Base-by-base conservation (phyloP, 1,284 basidiomycete genomes). In the Sphagnurus paluster region DNA sequence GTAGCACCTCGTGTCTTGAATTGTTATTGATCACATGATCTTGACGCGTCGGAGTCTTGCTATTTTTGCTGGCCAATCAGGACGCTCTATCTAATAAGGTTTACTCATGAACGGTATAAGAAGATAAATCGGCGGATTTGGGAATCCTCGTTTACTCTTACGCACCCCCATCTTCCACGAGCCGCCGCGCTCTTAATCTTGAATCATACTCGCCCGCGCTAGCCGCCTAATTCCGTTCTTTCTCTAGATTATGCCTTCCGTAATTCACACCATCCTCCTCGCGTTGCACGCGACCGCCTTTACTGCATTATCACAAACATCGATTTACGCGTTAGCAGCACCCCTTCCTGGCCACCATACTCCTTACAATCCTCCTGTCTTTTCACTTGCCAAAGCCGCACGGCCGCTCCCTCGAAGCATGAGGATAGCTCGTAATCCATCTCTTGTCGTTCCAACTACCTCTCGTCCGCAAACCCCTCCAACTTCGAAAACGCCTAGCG, bases 201-300 rank as follows among this genome's bases (percentile, higher is more conserved):
- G n/a, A 41, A 36, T 43, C 39, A 36, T 50, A 44, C 29, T 42
- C 45, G 26, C 35, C 47, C 49, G 59, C 62, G 60, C 65, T 56
- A 65, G 64, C 49, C 62, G 61, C 60, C 52, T 52, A 34, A 46
- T 49, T 28, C 7, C 24, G 14, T 39, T 29, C 46, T 29, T 32
- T 44, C 33, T 26, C 39, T 52, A 39, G 45, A 36, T 43, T 42
- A 45, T 74, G 74, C 65, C 65, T 53, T 67, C 63, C 43, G 50
- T 71, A 55, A 58, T 62, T 50, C 66, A 62, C 42, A 55, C 60
- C 56, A 54, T 72, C 58, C 57, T 70, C 46, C 46, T 68, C 52
- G 66, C 67, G 50, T 57, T 73, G 41, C 62, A 76, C 55, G 65
- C 68, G 26, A 57, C 67, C 50, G 66, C 61, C 46, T 55, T 79